Evolutionary conservation across 257 asterid genomes (phyloP), one percentile per base, ranked within the genome.

Genomic region (Plantago major): DNA sequence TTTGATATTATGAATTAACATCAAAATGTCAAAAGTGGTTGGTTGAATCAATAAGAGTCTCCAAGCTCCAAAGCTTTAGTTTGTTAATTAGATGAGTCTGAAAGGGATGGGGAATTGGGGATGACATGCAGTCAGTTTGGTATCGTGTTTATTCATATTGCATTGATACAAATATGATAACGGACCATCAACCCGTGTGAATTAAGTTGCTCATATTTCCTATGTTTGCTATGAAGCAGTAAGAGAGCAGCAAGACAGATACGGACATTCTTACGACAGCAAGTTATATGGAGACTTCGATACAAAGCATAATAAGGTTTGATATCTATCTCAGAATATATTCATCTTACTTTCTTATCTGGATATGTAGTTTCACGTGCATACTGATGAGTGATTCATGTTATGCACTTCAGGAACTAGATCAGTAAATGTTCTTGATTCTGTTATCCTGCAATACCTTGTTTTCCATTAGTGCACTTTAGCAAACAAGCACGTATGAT

Each of bases 281-380:
- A 86, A 83, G 81, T 66, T 67, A 60, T 79, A 75, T 72, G 92
- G 89, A 60, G 78, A 76, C 64, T 85, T 74, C 62, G 95, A 85
- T 44, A 68, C 74, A 18, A 83, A 85, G 77, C 83, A 73, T 65
- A 65, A 65, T 74, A 89, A 81, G 58, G 99, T 90, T 59, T 42
- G 95, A 76, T 80, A 73, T 70, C 78, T 65, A 43, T 60, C 71
- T 71, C 65, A 63, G 3, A 70, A 17, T 38, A 55, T 69, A 56
- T 42, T 65, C 58, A 40, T 11, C 8, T 9, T n/a, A 19, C 40
- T 18, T 17, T 58, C 30, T 61, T 56, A 18, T 18, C 28, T 51
- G 38, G 26, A 22, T 22, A 11, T 51, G 6, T 11, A 11, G 19
- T 50, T 50, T 50, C 22, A 17, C 18, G 55, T 30, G 5, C 7